Evolutionary conservation across 495 filamentous ascomycete genomes (phyloP), one percentile per base, ranked within the genome.

Genomic region (Penicillium herquei): DNA sequence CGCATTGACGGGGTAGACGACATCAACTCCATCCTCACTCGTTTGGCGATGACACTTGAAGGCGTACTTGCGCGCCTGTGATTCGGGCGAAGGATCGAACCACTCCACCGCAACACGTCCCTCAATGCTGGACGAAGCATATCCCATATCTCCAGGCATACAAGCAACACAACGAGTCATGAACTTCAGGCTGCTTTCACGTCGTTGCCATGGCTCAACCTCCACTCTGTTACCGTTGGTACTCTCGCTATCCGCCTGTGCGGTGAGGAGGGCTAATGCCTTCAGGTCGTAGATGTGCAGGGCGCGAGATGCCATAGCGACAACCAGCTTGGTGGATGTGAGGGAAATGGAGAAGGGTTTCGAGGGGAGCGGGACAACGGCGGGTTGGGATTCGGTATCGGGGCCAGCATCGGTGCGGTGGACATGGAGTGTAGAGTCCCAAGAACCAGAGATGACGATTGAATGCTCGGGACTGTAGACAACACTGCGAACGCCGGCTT

Each of bases 1-100:
- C 11, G 93, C 87, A 71, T 98, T 95, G 61, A 98, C 93, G 0
- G 94, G 94, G 65, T 94, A 98, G 7, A 98, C 91, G 9, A 97
- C 79, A 67, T 98, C 94, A 7, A 86, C 77, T 31, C 86, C 87
- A 43, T 89, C 84, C 2, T 66, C 63, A 7, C 75, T 73, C 1
- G 73, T 73, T 70, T 94, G 88, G 10, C 94, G 85, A 72, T 98
- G 94, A 72, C 94, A 98, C 69, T 98, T 98, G 80, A 98, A 98
- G 9, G 94, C 94, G 76, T 97, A 98, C 64, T 96, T 98, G 52
- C 92, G 80, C 14, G 87, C 87, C 70, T 97, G 91, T 4, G 89
- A 91, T 64, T 89, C 85, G 32, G 84, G 76, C 7, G 84, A 87
- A 11, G 92, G 87, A 65, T 97, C 94, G 74, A 98, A 97, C 89